Evolutionary conservation across 2,329 filamentous ascomycete species (phyloP), one percentile per base, ranked within the genome.

Genomic region (Emergomyces pasteurianus): DNA sequence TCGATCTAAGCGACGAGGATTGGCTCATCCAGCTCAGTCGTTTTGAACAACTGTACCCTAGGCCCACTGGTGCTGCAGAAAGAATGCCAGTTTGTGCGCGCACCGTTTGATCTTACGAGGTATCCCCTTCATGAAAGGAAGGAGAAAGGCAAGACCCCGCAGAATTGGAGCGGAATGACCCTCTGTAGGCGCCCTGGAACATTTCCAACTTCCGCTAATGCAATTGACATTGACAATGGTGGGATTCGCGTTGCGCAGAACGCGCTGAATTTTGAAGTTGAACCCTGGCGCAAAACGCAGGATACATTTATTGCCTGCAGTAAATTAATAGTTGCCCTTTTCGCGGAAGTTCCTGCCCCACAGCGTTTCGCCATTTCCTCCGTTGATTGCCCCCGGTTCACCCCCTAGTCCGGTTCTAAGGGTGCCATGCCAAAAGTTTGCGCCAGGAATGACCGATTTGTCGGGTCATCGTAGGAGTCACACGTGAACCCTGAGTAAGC

Each of bases 1-100:
- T 66, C 68, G 70, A 73, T 72, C 72, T 61, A 70, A 66, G 67
- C 66, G 66, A 67, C 66, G 66, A 68, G 66, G 67, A 68, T 70
- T 70, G 66, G 66, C 64, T 65, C 66, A 63, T 57, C 58, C 52
- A n/a, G 58, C 56, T 61, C 43, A 52, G 60, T 60, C 60, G 42
- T 47, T 54, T 55, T n/a, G 56, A 61, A 61, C 62, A 60, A 31
- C 52, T 58, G 56, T 49, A 50, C 53, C 63, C 56, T 65, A 62
- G 63, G 62, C 61, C 62, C 66, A 60, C 63, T 54, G 57, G 52
- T 62, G 52, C 60, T 67, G 66, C 66, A 66, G 63, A 66, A 64
- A 42, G 28, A 60, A 61, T 50, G 63, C 64, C 65, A 60, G 60
- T 59, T 60, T 67, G 61, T 60, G 61, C 26, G 40, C 43, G 58